These are phyloP conservation scores for Monosporascus sp. DNA, from an alignment of 2,329 filamentous ascomycete genomes.

Conservation along the genomic window DNA sequence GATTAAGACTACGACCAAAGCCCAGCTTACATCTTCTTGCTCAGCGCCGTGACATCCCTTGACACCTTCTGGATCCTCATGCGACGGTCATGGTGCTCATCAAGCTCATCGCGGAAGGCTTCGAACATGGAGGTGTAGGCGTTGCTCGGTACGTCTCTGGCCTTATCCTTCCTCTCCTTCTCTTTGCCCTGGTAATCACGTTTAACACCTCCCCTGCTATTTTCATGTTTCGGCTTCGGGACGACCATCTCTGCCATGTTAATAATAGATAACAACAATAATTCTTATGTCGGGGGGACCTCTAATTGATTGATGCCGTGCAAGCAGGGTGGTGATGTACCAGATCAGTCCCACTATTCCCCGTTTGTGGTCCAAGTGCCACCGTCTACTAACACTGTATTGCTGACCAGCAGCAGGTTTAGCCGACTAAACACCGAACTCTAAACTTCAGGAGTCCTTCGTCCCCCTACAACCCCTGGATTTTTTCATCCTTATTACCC, in stretches of 20 bases:
- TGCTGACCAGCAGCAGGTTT: neutral
- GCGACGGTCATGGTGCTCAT: conserved; percentile 88
- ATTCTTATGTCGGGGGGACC: too few species aligned
- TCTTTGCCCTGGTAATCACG: conserved; percentile 48
- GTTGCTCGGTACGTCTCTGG: conserved; percentile 31
- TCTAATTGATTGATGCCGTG: neutral
- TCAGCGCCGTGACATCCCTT: conserved; percentile 85
- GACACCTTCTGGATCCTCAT: conserved; percentile 88
- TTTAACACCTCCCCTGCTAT: conserved; percentile 41
- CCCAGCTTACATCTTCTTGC: conserved; percentile 83
- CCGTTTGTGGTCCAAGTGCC: neutral
- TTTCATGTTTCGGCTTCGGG: conserved; percentile 14
- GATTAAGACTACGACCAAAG: conserved; percentile 1
- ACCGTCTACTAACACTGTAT: neutral
- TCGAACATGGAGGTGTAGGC: conserved; percentile 74
- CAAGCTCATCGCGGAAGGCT: conserved; percentile 77
- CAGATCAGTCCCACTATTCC: neutral
- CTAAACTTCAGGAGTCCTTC: too few species aligned
- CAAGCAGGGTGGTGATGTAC: neutral
- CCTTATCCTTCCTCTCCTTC: conserved; percentile 28
- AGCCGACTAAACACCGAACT: neutral
- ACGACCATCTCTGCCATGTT: conserved; percentile 22
- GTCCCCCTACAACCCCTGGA: too few species aligned
- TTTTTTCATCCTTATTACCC: too few species aligned
- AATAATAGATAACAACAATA: neutral